Evolutionary conservation across 169 alveolate genomes (phyloP).

Genomic region (Babesia bigemina): DNA sequence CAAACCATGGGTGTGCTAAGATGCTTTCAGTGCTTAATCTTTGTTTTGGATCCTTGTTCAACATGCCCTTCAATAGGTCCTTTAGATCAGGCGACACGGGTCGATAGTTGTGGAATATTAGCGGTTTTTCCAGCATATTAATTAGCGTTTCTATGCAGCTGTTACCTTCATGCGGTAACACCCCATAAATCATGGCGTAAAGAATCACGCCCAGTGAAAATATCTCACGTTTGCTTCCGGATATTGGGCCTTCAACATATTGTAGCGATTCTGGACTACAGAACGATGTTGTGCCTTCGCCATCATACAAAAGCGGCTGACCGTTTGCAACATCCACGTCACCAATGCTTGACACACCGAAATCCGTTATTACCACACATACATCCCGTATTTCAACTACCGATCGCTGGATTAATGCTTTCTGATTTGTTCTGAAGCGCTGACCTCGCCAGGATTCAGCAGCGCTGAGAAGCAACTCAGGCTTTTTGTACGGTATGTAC

Average conservation of each 20-base stretch:
- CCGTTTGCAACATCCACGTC: constrained; percentile 8
- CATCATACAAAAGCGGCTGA: constrained; percentile 44
- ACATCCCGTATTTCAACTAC: background rate
- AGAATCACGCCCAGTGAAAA: constrained; percentile 63
- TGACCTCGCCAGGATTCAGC: background rate
- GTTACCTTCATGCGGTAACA: constrained; percentile 48
- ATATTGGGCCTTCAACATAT: constrained; percentile 50
- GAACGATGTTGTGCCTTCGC: constrained; percentile 62
- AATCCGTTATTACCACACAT: constrained; percentile 40
- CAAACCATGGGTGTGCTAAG: constrained; percentile 55
- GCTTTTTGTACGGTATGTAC: background rate
- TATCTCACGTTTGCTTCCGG: constrained; percentile 48
- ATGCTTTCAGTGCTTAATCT: constrained; percentile 11
- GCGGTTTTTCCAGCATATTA: constrained; percentile 45
- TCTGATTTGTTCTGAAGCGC: background rate
- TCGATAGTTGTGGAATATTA: constrained; percentile 23
- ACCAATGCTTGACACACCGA: constrained; percentile 57
- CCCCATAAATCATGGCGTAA: constrained; percentile 61
- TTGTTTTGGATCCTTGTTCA: constrained; percentile 31
- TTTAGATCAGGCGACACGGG: constrained; percentile 27
- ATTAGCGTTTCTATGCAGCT: constrained; percentile 41
- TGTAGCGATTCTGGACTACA: constrained; percentile 57
- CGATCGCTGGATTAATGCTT: background rate
- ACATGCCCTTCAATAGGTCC: constrained; percentile 36
- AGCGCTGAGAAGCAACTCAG: background rate